Percentiles rank a stretch among this genome's conserved stretches.
phyloP scores from a whole-genome alignment of 352 stramenopile genomes.

The Globisporangium rhizosaccharum region DNA sequence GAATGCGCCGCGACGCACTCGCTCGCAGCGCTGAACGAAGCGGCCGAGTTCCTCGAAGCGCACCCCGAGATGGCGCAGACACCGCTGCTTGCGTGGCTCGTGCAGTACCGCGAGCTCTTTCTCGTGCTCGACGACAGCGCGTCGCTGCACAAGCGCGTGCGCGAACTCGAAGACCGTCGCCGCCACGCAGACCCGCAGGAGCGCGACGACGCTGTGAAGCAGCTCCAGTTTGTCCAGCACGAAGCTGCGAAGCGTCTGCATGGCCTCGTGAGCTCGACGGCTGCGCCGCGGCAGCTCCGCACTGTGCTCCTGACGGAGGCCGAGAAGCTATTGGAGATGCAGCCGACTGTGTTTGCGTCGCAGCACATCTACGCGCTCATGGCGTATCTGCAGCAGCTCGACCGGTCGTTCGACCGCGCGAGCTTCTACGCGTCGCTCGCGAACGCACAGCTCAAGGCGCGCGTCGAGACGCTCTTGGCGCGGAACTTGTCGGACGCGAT shows the following conservation, averaged over 20 bases:
- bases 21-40: conserved; percentile 48
- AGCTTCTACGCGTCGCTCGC: conserved; percentile 34
- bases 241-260: conserved; percentile 60
- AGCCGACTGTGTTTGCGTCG: conserved; percentile 44
- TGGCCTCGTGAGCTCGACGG: conserved; percentile 36
- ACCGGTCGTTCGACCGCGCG: conserved; percentile 58
- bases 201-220: conserved; percentile 18
- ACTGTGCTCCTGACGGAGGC: conserved; percentile 37
- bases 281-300: conserved; percentile 38
- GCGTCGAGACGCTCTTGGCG: conserved; percentile 45
- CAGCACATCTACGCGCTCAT: conserved; percentile 59
- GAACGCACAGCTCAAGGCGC: conserved; percentile 46
- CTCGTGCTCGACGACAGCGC: conserved; percentile 63
- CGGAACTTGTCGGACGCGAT: conserved; percentile 60
- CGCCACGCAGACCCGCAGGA: conserved; percentile 1
- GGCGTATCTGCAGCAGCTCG: conserved; percentile 53
- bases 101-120: conserved; percentile 64
- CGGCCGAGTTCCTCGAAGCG: conserved; percentile 61
- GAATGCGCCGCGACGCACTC: conserved; percentile 35
- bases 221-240: conserved; percentile 53
- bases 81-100: conserved; percentile 50
- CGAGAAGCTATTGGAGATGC: conserved; percentile 41
- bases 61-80: conserved; percentile 37
- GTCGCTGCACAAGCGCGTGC: conserved; percentile 28
- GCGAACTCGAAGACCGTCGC: conserved; percentile 15